Evolutionary conservation across 2,329 filamentous ascomycete genomes (phyloP), one percentile per base, ranked within the genome.

Genomic region (Arthrobotrys musiformis): DNA sequence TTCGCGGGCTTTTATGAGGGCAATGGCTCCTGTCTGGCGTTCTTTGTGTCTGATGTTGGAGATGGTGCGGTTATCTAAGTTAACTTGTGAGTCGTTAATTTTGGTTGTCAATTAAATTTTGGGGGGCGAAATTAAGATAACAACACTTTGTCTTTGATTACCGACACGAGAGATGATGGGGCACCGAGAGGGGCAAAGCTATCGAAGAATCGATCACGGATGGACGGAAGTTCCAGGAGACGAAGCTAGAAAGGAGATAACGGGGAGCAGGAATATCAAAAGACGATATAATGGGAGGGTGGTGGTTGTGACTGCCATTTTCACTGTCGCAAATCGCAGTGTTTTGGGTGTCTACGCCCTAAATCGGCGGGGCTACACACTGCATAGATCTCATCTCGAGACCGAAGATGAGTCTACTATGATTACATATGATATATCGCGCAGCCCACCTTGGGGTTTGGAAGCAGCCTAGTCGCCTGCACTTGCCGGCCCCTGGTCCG

Each of bases 221-320:
- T 11, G 15, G 42, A 33, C 44, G 44, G 61, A 52, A 44, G 33
- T 19, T 66, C 54, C 13, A 6, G 35, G 2, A 26, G 19, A 54
- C 6, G 19, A 28, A 9, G 15, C 28, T 35, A 22, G 19, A 40
- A 69, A 17, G 19, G 26, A 11, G 37, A 58, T 11, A 15, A 44
- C n/a, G 58, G 58, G 44, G 17, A 15, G 24, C 8, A n/a, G 17
- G 28, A 22, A 28, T 40, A 52, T 44, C 15, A 40, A 62, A 40
- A 11, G 52, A n/a, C 40, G 28, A 50, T 46, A 73, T 66, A 52
- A 73, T 66, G 44, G 50, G 30, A 61, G 15, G 42, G 40, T 17
- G n/a, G 54, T 56, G 56, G 17, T 66, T 75, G 70, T 75, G 70
- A 75, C 70, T 75, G 70, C 63, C 70, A 67, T 75, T 75, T 75